These are phyloP conservation scores for Debaryomyces sp. DNA, from an alignment of 1,139 yeast species.

Conservation along the genomic window DNA sequence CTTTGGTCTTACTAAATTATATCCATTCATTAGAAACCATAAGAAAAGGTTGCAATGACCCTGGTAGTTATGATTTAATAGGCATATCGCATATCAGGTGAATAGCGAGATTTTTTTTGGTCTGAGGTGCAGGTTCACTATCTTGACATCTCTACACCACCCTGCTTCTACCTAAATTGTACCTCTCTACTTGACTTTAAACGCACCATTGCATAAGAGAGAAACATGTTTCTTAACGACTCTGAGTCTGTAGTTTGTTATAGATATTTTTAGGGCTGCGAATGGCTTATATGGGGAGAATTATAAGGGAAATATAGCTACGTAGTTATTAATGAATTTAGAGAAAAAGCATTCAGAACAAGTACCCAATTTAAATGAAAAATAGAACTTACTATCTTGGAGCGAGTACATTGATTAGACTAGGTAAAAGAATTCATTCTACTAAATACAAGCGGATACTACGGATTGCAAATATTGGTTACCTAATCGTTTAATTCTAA, in stretches of 20 bases:
- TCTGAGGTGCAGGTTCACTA: background rate
- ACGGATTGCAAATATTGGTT: background rate
- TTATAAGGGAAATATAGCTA: no score
- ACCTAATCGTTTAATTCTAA: background rate
- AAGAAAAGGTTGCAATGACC: slow-evolving; percentile 22
- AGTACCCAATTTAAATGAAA: no score
- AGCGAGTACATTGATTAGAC: background rate
- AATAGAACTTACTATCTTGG: no score
- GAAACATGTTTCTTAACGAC: no score
- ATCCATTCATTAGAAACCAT: background rate
- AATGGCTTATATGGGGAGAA: no score
- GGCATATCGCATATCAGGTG: background rate
- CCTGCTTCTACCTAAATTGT: no score
- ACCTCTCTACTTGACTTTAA: no score
- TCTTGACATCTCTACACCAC: background rate
- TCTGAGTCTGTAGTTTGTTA: no score
- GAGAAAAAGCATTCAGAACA: no score
- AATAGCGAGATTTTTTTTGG: background rate
- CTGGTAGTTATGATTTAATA: slow-evolving; percentile 20
- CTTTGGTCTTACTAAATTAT: background rate
- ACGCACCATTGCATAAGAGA: no score
- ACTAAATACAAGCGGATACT: background rate
- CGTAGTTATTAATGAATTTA: no score
- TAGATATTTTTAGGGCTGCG: no score
- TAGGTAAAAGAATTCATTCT: background rate